Percentiles rank a stretch among this genome's conserved stretches.
Evolutionary conservation across 768 basidiomycete genomes (phyloP).

Genomic region (Gymnopilus junonius): DNA sequence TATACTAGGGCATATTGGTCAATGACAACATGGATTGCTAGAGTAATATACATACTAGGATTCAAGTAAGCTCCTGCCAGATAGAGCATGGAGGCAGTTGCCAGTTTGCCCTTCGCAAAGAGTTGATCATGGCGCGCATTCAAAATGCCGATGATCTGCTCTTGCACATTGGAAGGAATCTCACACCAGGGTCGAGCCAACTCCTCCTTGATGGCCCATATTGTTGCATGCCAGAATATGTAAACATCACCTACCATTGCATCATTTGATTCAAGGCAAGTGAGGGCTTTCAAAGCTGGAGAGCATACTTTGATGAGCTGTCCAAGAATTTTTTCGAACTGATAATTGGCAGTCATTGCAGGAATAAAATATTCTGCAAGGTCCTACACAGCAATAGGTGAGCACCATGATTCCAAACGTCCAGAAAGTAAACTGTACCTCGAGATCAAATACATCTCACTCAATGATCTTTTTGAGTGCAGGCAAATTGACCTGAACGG

Average conservation of each 20-base stretch:
- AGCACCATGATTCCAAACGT: no score
- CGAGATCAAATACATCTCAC: no score
- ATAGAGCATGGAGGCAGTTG: constrained; percentile 19
- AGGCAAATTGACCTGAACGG: no score
- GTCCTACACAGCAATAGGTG: no score
- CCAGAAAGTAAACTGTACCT: no score
- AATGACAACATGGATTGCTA: background rate
- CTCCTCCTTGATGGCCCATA: constrained; percentile 18
- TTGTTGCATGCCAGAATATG: constrained; percentile 34
- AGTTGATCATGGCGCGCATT: constrained; percentile 25
- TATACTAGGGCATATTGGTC: background rate
- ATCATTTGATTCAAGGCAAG: constrained; percentile 33
- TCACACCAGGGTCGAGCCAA: constrained; percentile 9
- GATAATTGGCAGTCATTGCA: no score
- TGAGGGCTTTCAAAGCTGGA: constrained; percentile 25
- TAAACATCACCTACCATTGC: constrained; percentile 31
- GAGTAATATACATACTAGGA: constrained; percentile 8
- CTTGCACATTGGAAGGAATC: constrained; percentile 15
- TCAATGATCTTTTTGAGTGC: no score
- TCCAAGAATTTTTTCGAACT: no score
- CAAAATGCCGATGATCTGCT: constrained; percentile 24
- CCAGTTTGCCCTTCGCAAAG: constrained; percentile 23
- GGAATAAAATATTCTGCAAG: no score
- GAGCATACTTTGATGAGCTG: constrained; percentile 12
- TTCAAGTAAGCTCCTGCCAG: constrained; percentile 15